Percentiles rank a stretch among this genome's conserved stretches.
phyloP scores from a whole-genome alignment of 306 rosid species.

The Oxytropis ochrocephala region DNA sequence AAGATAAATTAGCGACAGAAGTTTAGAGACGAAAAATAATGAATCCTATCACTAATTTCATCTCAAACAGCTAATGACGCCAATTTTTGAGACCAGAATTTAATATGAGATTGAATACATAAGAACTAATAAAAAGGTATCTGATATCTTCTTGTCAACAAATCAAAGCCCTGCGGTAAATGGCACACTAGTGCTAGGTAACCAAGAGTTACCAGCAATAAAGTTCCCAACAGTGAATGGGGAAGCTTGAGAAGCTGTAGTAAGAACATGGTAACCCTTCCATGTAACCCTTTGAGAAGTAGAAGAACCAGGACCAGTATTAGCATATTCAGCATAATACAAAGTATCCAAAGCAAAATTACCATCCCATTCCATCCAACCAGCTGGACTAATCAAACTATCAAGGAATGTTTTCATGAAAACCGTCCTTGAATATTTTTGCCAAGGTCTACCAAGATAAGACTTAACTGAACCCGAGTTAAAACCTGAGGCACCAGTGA shows the following conservation, averaged over 20 bases:
- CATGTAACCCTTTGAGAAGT: conserved; percentile 53
- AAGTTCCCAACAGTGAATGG: conserved; percentile 59
- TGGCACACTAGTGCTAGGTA: conserved; percentile 56
- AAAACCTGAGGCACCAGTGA: conserved; percentile 40
- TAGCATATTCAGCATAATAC: conserved; percentile 60
- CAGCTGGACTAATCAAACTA: conserved; percentile 51
- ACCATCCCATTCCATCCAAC: conserved; percentile 72
- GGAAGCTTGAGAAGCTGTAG: conserved; percentile 56
- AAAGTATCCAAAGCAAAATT: conserved; percentile 53
- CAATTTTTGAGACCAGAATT: not conserved
- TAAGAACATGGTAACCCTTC: conserved; percentile 64
- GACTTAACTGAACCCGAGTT: conserved; percentile 30
- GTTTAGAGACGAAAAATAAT: too few relatives aligned
- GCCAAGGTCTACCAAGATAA: conserved; percentile 68
- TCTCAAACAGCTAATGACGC: too few relatives aligned
- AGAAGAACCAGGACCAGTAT: conserved; percentile 60
- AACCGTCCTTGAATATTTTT: conserved; percentile 55
- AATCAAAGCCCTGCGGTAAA: conserved; percentile 47
- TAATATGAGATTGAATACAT: not conserved
- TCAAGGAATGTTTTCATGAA: conserved; percentile 55
- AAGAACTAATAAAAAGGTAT: not conserved
- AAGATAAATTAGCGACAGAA: too few relatives aligned
- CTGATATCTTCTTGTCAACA: not conserved
- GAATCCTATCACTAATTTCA: too few relatives aligned
- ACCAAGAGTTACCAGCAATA: conserved; percentile 57